A percentile compares a stretch with the other conserved stretches of the same genome.
These are phyloP conservation scores for Cubamyces lactineus DNA, from an alignment of 768 basidiomycete species.

Conservation along the genomic window DNA sequence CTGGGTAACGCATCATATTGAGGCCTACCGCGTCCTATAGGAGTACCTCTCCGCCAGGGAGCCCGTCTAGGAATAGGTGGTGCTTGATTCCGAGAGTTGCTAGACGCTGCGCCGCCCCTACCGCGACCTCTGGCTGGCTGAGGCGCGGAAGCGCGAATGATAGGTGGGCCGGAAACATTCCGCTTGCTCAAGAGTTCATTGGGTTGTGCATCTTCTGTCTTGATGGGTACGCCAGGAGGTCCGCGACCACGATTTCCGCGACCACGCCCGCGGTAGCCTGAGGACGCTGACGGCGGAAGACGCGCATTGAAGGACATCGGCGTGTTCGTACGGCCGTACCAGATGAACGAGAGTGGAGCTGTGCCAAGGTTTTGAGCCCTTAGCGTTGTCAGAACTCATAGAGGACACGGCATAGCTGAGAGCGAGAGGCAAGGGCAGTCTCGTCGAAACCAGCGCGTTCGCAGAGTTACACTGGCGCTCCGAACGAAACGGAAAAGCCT, in stretches of 20 bases:
- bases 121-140: not conserved
- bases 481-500: conserved; percentile 4
- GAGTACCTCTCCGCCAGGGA: too few species aligned
- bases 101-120: not conserved
- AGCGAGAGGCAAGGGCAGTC: not conserved
- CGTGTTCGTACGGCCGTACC: not conserved
- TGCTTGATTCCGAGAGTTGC: too few species aligned
- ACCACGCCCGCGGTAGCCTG: not conserved
- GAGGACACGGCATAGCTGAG: not conserved
- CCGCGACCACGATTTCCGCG: not conserved
- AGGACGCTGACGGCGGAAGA: not conserved
- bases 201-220: conserved; percentile 9
- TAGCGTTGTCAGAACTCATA: not conserved
- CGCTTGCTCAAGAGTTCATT: conserved; percentile 11
- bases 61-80: too few species aligned
- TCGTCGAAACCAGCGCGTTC: not conserved
- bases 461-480: conserved; percentile 3
- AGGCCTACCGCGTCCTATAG: too few species aligned
- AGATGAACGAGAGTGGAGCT: too few species aligned
- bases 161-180: not conserved
- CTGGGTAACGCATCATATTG: too few species aligned
- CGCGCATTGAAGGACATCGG: conserved; percentile 5
- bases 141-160: conserved; percentile 5
- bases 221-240: not conserved
- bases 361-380: not conserved